phyloP scores from a whole-genome alignment of 176 grass and related monocot species.

The Lolium rigidum region DNA sequence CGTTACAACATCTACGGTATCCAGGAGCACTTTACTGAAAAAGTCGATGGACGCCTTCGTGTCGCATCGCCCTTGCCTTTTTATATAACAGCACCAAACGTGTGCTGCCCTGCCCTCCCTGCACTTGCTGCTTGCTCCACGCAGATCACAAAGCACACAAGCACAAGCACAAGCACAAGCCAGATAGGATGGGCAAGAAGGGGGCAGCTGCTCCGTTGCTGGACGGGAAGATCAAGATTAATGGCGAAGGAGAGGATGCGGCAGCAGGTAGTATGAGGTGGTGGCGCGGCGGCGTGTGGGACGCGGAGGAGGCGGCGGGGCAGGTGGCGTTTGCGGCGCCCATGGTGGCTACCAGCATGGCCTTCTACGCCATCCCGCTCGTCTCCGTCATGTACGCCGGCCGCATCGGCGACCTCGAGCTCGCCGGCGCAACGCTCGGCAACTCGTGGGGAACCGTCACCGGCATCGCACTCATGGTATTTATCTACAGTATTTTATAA shows the following conservation, averaged over 20 bases:
- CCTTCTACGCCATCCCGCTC: constrained; percentile 82
- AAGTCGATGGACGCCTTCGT: too few relatives aligned
- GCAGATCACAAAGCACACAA: neutral
- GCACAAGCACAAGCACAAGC: neutral
- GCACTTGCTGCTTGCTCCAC: neutral
- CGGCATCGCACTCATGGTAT: constrained; percentile 82
- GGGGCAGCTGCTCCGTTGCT: constrained; percentile 35
- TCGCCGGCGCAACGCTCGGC: constrained; percentile 80
- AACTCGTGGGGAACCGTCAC: constrained; percentile 91
- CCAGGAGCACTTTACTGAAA: too few relatives aligned
- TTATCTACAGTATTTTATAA: too few relatives aligned
- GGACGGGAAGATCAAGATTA: neutral
- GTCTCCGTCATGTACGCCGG: constrained; percentile 93
- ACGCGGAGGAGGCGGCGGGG: constrained; percentile 45
- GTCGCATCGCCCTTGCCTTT: neutral
- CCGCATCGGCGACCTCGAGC: constrained; percentile 73
- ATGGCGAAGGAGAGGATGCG: neutral
- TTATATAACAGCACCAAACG: neutral
- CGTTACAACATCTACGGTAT: too few relatives aligned
- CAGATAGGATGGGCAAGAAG: constrained; percentile 19
- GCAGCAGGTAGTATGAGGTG: neutral
- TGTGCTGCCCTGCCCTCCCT: neutral
- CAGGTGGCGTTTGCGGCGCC: constrained; percentile 75
- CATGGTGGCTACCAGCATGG: constrained; percentile 80
- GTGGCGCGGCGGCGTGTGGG: constrained; percentile 9